Evolutionary conservation across 2,329 filamentous ascomycete species (phyloP), one percentile per base, ranked within the genome.

Genomic region (Elsinoe necatrix): DNA sequence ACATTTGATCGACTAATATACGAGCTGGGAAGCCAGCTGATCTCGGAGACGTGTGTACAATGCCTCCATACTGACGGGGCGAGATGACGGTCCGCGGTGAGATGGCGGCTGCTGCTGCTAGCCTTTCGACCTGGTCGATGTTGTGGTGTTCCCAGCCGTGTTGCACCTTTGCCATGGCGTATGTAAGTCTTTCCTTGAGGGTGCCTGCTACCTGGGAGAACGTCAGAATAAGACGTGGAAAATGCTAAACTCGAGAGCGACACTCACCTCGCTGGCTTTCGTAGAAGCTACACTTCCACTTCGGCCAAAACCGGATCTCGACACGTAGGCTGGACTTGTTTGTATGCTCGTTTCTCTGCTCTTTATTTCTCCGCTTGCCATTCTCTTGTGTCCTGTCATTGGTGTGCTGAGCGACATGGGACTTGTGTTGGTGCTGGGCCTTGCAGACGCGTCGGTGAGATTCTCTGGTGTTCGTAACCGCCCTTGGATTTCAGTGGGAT

Each of bases 111-210:
- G 86, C 83, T 1, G 87, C 88, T 8, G 87, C 82, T 39, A 89
- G 73, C 47, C 81, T 82, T 71, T 92, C 89, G 27, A 92, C 81
- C 70, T 92, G 87, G 56, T 86, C 84, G 58, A 93, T 82, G 16
- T 83, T 83, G 61, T 86, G 83, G 51, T 84, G 80, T 71, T 95
- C 87, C 86, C 90, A 93, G 58, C 89, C 89, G 67, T 95, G 84
- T 68, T 89, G 89, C 39, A 96, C 87, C 71, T 95, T 96, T 67
- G 95, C 80, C 80, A 95, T 93, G 61, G 92, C 92, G 70, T 96
- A 96, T 5, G 89, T 89, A 25, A 97, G 79, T 64, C 89, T 86
- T 52, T 89, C 85, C 67, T 85, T 86, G 54, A 97, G 79, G 67
- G 92, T 87, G 56, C 84, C 81, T 39, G 88, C 89, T 55, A 89